Evolutionary conservation across 1,284 basidiomycete genomes (phyloP), one percentile per base, ranked within the genome.

Genomic region (Volvariella volvacea): DNA sequence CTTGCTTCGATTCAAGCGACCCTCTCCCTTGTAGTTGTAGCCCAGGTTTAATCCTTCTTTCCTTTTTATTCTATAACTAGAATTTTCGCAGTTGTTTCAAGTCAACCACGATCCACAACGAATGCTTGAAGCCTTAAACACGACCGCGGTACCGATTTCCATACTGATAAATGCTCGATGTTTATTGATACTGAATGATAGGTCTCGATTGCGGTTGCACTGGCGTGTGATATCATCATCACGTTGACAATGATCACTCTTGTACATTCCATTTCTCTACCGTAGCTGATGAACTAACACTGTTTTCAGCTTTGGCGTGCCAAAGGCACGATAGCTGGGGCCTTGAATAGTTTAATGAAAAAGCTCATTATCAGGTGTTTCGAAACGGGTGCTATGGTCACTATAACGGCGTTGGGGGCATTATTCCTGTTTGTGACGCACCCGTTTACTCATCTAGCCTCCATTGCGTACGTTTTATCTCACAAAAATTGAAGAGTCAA

Each of bases 311-410:
- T 48, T 16, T 17, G 40, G 10, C 46, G 47, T 20, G 50, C 46
- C n/a, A 21, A 46, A 31, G 45, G 33, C 21, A 46, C 34, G 12
- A 49, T 49, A 16, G 42, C 43, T 16, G 46, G 42, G 39, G 43
- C 34, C 28, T 47, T 48, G 8, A 40, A 43, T 32, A 38, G 33
- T 21, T 44, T 50, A 25, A 33, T 49, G 28, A 55, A 44, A 16
- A 47, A 43, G 39, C 49, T 56, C 33, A 50, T 56, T 20, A 39
- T 54, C 9, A 49, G 52, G 20, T 40, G 47, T 3, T 47, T 56
- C 15, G 53, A 56, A 41, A 56, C 55, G 12, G 55, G 55, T 9
- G 44, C 50, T 3, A 40, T 52, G 3, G 54, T 53, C 14, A 48
- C 52, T n/a, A 32, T 54, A n/a, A 49, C 48, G 17, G 52, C 53